phyloP scores from a whole-genome alignment of 2,329 filamentous ascomycete genomes.

The Paracorniculantispora psalliotae region DNA sequence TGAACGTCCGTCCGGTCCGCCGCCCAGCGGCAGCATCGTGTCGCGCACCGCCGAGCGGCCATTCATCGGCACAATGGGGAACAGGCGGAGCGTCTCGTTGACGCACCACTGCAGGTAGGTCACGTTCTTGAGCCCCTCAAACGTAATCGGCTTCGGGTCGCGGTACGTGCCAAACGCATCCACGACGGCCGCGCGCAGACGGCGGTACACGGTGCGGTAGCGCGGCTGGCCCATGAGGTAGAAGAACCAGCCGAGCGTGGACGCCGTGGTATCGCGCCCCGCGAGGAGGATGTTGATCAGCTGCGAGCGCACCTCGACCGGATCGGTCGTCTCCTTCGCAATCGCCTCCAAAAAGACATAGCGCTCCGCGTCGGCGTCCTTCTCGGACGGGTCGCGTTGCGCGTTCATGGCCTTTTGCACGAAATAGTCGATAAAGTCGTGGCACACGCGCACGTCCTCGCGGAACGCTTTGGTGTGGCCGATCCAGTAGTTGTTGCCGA shows the following conservation, averaged over 20 bases:
- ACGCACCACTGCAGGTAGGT: conserved; percentile 23
- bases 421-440: conserved; percentile 64
- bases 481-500: conserved; percentile 41
- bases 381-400: conserved; percentile 22
- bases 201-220: conserved; percentile 35
- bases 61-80: conserved; percentile 22
- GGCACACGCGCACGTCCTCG: conserved; percentile 59
- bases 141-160: conserved; percentile 22
- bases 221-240: conserved; percentile 32
- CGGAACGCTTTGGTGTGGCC: conserved; percentile 52
- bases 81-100: conserved; percentile 21
- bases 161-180: conserved; percentile 45
- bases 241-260: conserved; percentile 44
- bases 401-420: conserved; percentile 50
- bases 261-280: conserved; percentile 51
- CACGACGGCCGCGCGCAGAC: conserved; percentile 37
- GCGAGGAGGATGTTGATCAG: conserved; percentile 40
- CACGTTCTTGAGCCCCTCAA: conserved; percentile 21
- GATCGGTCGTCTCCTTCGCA: conserved; percentile 28
- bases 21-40: conserved; percentile 47
- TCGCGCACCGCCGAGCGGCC: conserved; percentile 27
- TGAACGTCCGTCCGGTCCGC: conserved; percentile 40
- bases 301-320: conserved; percentile 23
- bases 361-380: conserved; percentile 12
- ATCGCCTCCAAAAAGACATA: conserved; percentile 31